phyloP scores from a whole-genome alignment of 192 early-diverging fungal genomes.

The Coemansia sp. region DNA sequence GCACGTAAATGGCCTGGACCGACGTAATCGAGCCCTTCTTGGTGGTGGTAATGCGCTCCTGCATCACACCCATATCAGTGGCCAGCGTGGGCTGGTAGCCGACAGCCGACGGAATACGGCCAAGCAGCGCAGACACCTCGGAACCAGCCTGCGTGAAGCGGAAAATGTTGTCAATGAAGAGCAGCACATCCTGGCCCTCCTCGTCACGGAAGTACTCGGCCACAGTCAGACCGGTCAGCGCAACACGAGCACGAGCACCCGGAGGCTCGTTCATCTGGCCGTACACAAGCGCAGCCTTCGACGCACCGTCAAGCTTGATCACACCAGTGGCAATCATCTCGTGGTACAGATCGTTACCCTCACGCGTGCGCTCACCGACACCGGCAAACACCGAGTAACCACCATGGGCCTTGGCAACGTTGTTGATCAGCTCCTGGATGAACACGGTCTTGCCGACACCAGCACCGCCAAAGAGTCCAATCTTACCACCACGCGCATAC shows the following conservation, averaged over 20 bases:
- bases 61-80: slow-evolving; percentile 99
- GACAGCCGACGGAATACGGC: slow-evolving; percentile 99
- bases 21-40: slow-evolving; percentile 99
- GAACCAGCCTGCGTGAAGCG: slow-evolving; percentile 99
- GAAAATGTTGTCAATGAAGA: slow-evolving; percentile 99
- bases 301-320: slow-evolving; percentile 90
- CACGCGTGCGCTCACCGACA: slow-evolving; percentile 98
- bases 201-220: slow-evolving; percentile 99
- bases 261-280: slow-evolving; percentile 99
- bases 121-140: slow-evolving; percentile 97
- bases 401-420: slow-evolving; percentile 98
- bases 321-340: slow-evolving; percentile 97
- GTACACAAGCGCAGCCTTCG: slow-evolving; percentile 95
- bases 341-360: slow-evolving; percentile 99
- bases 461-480: slow-evolving; percentile 98
- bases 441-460: slow-evolving; percentile 99
- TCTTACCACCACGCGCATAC: slow-evolving; percentile 97
- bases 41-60: slow-evolving; percentile 99
- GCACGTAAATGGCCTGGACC: slow-evolving; percentile 97
- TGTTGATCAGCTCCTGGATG: slow-evolving; percentile 99
- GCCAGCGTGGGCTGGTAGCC: slow-evolving; percentile 99
- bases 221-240: slow-evolving; percentile 94
- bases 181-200: slow-evolving; percentile 98
- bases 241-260: slow-evolving; percentile 98
- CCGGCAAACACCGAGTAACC: slow-evolving; percentile 98